Percentiles rank a stretch among this genome's conserved stretches.
These are phyloP conservation scores for Hypoxylon cercidicola DNA, from an alignment of 495 filamentous ascomycete species.

Conservation along the genomic window DNA sequence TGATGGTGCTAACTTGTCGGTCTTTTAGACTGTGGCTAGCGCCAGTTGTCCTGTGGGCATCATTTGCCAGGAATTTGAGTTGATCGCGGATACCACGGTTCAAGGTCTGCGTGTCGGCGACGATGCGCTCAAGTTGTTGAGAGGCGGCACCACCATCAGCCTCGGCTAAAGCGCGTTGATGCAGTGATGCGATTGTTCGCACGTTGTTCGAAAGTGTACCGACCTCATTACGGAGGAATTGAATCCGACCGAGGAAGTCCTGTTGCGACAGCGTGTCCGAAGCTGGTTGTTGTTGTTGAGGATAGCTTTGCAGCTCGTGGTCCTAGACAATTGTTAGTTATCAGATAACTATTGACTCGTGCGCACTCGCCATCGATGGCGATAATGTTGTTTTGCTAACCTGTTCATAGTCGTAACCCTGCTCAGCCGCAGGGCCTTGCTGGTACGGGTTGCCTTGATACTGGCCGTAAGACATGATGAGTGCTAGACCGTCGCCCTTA, in stretches of 20 bases:
- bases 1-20: constrained; percentile 70
- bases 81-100: constrained; percentile 73
- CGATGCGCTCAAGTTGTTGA: constrained; percentile 65
- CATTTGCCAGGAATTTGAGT: constrained; percentile 72
- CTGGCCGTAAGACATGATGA: constrained; percentile 56
- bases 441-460: constrained; percentile 55
- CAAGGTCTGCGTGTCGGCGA: constrained; percentile 71
- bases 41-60: constrained; percentile 66
- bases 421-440: constrained; percentile 55
- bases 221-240: constrained; percentile 67
- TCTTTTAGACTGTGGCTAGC: constrained; percentile 65
- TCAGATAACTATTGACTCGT: constrained; percentile 10
- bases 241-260: constrained; percentile 70
- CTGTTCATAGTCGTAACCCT: constrained; percentile 58
- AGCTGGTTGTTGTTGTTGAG: constrained; percentile 44
- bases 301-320: constrained; percentile 54
- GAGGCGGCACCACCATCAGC: constrained; percentile 58
- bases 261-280: constrained; percentile 56
- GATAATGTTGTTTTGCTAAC: constrained; percentile 29
- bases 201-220: constrained; percentile 64
- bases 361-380: not conserved
- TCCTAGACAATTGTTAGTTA: constrained; percentile 33
- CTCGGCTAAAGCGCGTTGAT: constrained; percentile 68
- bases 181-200: constrained; percentile 65
- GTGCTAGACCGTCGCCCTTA: constrained; percentile 17